Base-by-base conservation (phyloP, 306 rosid species). In the Calophaca sinica region DNA sequence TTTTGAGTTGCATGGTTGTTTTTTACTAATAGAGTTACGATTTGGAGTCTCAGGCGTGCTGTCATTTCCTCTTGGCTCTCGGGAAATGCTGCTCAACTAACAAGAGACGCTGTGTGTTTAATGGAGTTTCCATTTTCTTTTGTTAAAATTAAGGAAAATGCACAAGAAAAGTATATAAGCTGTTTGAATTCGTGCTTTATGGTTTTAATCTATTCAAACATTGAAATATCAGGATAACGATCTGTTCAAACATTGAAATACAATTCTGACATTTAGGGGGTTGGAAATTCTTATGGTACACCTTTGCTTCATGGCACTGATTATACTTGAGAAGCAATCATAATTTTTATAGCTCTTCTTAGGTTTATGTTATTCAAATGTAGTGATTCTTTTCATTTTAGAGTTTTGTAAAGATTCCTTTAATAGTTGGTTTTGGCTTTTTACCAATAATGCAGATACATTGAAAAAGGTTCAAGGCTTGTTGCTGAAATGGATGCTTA, bases 391-490 rank as follows among this genome's bases (percentile, higher is more conserved):
- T 62, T 50, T 9, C 48, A 32, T 41, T 76, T 45, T 39, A 57
- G 61, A 26, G 67, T 13, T 74, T 31, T 60, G 76, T 52, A 7
- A 11, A 26, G 46, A 31, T 38, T 58, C 52, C 39, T 20, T 64
- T 49, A 32, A 38, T 73, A 35, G 48, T 70, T 73, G 80, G 61
- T 26, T 59, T 72, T 80, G 31, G 31, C 60, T 69, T 62, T 67
- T 48, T 31, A 58, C 69, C 38, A 60, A 82, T 41, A 42, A 77
- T 81, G 87, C 90, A 91, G 97, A 91, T 53, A 62, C 79, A 45
- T 72, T 74, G 72, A 75, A 67, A 74, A 84, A 61, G 66, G 76
- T 72, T 32, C 79, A 60, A 51, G 69, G 77, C 75, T 75, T 79
- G 76, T 48, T 81, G 80, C 80, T 73, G 84, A 86, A 79, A 79